Conservation (phyloP, 2,329 filamentous ascomycete genomes). For the Annulohypoxylon truncatum region DNA sequence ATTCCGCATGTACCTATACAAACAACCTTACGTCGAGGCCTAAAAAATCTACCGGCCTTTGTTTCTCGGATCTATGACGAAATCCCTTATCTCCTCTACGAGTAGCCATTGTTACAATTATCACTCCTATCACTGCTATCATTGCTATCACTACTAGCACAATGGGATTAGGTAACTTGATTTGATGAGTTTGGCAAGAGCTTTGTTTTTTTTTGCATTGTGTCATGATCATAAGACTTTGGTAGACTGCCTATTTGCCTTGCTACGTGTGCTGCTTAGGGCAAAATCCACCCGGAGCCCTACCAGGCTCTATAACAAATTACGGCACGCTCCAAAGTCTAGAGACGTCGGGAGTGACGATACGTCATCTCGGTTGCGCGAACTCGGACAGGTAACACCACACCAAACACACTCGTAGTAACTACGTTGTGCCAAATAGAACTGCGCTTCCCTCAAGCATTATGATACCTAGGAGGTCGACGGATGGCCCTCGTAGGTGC, state of each 20-base stretch:
- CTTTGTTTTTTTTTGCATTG: constrained; percentile 3
- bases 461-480: constrained; percentile 7
- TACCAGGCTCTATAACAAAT: constrained; percentile 12
- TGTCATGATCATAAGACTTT: constrained; percentile 9
- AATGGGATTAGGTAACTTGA: too few species aligned
- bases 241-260: constrained; percentile 12
- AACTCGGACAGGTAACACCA: background rate
- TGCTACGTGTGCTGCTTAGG: constrained; percentile 13
- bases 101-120: background rate
- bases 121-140: background rate
- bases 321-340: background rate
- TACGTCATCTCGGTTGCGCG: background rate
- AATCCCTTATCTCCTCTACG: background rate
- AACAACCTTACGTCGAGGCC: background rate
- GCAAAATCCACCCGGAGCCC: constrained; percentile 3
- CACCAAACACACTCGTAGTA: background rate
- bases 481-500: background rate
- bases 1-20: constrained; percentile 2
- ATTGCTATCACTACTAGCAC: background rate
- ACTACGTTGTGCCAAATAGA: constrained; percentile 3
- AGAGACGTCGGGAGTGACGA: background rate
- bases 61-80: background rate
- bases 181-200: background rate
- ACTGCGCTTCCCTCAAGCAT: background rate
- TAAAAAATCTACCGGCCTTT: background rate